Evolutionary conservation across 83 land plant species (phyloP), one percentile per base, ranked within the genome.

Genomic region (Picea abies): DNA sequence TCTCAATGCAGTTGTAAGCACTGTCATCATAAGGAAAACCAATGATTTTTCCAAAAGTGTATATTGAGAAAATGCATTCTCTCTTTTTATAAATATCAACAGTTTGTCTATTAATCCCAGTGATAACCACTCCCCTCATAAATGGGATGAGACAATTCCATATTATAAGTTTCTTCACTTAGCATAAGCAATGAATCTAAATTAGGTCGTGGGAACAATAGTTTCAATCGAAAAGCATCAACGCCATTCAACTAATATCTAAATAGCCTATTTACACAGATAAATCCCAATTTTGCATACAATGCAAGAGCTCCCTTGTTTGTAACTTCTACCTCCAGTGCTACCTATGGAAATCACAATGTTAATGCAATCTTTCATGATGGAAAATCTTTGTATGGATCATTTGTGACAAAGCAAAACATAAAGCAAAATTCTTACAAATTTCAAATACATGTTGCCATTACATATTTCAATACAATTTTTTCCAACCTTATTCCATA

Each of bases 321-420:
- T 82, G 99, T 96, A 35, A 98, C 99, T 85, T 98, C 99, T 68
- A 99, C 99, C 87, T 98, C 99, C 68, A 98, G 83, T n/a, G 99
- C 94, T 23, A 98, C 99, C 99, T 97, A 81, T 60, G 81, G 49
- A 63, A 79, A 29, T 41, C 63, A 82, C 3, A 76, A 65, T 80
- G 72, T 63, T 52, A 80, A 80, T 63, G 29, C 81, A 80, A 11
- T 37, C 32, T 44, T 7, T 29, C 49, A 80, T 1, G 32, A 80
- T 80, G 65, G 41, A 16, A 32, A 80, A 80, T 44, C 22, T 80
- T 56, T 23, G 29, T 20, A 68, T 23, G 44, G 4, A 25, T 76
- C 37, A 76, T 76, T 58, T 25, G 17, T 17, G 25, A 56, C 23
- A 56, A 76, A 52, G 12, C 58, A 12, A 56, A 56, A 12, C 3